These are phyloP conservation scores for Saccharomyces uvarum DNA, from an alignment of 1,139 yeast species.

Conservation along the genomic window DNA sequence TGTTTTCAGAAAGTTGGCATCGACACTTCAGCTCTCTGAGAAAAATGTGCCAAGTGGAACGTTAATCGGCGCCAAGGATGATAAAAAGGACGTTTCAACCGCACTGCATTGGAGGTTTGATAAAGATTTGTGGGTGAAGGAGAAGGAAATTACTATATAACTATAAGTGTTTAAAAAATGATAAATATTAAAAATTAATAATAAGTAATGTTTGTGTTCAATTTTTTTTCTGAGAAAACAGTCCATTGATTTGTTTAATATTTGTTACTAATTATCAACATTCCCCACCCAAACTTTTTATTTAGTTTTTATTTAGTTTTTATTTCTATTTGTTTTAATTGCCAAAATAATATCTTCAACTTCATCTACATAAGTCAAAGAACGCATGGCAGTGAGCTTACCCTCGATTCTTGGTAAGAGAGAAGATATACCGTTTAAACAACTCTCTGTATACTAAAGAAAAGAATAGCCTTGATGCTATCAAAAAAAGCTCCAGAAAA, in stretches of 20 bases:
- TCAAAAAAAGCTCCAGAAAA: constrained; percentile 6
- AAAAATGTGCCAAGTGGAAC: constrained; percentile 64
- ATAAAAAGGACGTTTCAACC: constrained; percentile 33
- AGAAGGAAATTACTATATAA: constrained; percentile 41
- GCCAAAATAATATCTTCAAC: too few species aligned
- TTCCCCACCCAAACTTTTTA: too few species aligned
- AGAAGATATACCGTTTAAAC: too few species aligned
- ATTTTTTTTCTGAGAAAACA: neutral
- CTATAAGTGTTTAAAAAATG: neutral
- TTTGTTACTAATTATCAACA: neutral
- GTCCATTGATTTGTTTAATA: neutral
- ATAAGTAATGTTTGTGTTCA: neutral
- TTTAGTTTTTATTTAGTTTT: too few species aligned
- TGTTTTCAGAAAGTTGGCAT: constrained; percentile 45
- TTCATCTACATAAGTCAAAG: too few species aligned
- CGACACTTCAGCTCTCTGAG: constrained; percentile 49
- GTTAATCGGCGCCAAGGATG: constrained; percentile 42
- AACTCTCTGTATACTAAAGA: too few species aligned
- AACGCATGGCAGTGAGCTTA: too few species aligned
- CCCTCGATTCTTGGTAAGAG: too few species aligned
- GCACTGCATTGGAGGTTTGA: constrained; percentile 62
- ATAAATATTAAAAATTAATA: neutral
- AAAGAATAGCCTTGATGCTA: too few species aligned
- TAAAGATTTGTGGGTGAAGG: constrained; percentile 45
- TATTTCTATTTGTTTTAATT: too few species aligned